Percentiles rank a stretch among this genome's conserved stretches.
Conservation (phyloP, 345 rosid species). For the Aquilaria yunnanensis region DNA sequence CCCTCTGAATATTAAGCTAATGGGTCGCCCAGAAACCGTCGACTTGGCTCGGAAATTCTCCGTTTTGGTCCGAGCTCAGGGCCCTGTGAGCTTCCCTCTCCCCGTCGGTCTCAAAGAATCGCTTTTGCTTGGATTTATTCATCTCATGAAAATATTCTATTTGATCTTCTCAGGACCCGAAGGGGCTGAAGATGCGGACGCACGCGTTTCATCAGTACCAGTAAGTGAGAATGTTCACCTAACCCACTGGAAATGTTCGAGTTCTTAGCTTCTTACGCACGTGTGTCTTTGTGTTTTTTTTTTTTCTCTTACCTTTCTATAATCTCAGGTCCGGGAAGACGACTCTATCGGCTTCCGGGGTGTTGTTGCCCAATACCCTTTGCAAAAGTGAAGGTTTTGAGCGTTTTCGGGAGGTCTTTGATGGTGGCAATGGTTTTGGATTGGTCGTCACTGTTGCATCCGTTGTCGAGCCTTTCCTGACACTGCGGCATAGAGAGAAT, state of each 20-base stretch:
- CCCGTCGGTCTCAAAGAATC: neutral
- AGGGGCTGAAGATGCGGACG: slow-evolving; percentile 84
- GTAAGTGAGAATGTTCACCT: slow-evolving; percentile 32
- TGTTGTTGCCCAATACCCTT: slow-evolving; percentile 49
- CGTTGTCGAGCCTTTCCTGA: slow-evolving; percentile 72
- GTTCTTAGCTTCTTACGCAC: neutral
- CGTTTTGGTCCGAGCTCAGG: slow-evolving; percentile 74
- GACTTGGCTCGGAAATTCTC: slow-evolving; percentile 47
- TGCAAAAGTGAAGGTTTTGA: slow-evolving; percentile 32
- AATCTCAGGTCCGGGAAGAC: slow-evolving; percentile 65
- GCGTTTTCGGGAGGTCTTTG: slow-evolving; percentile 23
- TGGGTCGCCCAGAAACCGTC: slow-evolving; percentile 55
- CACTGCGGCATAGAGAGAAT: slow-evolving; percentile 32
- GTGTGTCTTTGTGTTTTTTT: neutral
- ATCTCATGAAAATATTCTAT: neutral
- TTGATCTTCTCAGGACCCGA: slow-evolving; percentile 56
- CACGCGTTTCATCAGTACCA: slow-evolving; percentile 86
- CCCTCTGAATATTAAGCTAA: slow-evolving; percentile 9
- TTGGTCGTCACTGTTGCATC: slow-evolving; percentile 79
- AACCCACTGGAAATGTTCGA: neutral
- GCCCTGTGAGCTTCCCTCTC: slow-evolving; percentile 56
- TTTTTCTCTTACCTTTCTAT: slow-evolving; percentile 1
- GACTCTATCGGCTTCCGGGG: slow-evolving; percentile 86
- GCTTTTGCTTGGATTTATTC: neutral
- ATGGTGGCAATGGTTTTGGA: slow-evolving; percentile 23